Evolutionary conservation across 495 filamentous ascomycete species (phyloP).

Genomic region (Friedmanniomyces endolithicus): DNA sequence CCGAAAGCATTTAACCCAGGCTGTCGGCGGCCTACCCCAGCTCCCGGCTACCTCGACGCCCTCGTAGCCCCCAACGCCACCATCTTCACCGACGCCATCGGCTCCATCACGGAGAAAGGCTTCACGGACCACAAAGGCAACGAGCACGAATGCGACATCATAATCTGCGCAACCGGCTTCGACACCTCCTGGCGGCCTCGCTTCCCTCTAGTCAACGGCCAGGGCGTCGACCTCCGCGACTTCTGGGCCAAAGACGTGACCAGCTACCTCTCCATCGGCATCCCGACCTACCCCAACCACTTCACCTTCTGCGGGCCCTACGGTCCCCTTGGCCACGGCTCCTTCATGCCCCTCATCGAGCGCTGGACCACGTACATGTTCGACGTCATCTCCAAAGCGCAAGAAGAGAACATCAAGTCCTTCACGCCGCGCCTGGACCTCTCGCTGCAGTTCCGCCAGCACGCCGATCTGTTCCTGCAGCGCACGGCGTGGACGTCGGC

Average conservation of each 20-base stretch:
- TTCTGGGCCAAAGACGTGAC: constrained; percentile 26
- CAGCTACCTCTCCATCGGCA: constrained; percentile 26
- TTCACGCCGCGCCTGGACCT: constrained; percentile 22
- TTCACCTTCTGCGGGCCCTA: constrained; percentile 30
- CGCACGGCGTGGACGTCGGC: constrained; percentile 30
- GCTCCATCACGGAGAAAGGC: constrained; percentile 21
- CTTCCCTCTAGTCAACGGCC: constrained; percentile 27
- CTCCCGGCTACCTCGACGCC: constrained; percentile 30
- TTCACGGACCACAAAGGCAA: constrained; percentile 28
- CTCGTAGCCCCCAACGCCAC: constrained; percentile 25
- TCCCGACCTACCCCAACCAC: constrained; percentile 28
- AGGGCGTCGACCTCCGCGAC: constrained; percentile 24
- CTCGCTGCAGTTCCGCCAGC: constrained; percentile 25
- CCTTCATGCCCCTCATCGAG: constrained; percentile 32
- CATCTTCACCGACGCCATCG: constrained; percentile 28
- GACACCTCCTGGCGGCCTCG: constrained; percentile 31
- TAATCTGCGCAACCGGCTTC: constrained; percentile 33
- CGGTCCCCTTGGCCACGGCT: constrained; percentile 30
- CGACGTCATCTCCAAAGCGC: constrained; percentile 24
- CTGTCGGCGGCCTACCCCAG: constrained; percentile 30
- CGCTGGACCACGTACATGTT: constrained; percentile 31
- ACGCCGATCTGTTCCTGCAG: constrained; percentile 30
- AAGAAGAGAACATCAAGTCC: constrained; percentile 31
- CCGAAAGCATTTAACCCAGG: constrained; percentile 32
- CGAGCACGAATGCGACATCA: constrained; percentile 28